These are phyloP conservation scores for Vigna radiata DNA, from an alignment of 306 rosid species.

Conservation along the genomic window DNA sequence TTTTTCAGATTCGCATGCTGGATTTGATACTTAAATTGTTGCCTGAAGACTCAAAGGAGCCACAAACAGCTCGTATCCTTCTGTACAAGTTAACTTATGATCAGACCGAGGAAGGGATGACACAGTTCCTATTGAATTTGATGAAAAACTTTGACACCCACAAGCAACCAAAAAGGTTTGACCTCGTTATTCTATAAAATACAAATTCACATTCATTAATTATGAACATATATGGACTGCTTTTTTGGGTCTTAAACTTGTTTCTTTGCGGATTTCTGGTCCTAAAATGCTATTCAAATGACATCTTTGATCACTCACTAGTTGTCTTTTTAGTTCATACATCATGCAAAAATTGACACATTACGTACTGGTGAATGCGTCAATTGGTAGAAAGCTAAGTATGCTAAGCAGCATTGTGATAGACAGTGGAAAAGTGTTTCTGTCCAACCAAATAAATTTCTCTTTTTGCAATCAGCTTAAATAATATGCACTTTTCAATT, in stretches of 20 bases:
- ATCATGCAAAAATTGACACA: background rate
- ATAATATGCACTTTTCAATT: background rate
- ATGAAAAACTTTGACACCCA: slow-evolving; percentile 78
- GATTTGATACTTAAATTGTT: slow-evolving; percentile 80
- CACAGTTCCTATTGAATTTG: slow-evolving; percentile 78
- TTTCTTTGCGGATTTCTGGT: slow-evolving; percentile 11
- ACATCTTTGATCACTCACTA: slow-evolving; percentile 16
- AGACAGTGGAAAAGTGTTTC: slow-evolving; percentile 6
- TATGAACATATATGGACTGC: background rate
- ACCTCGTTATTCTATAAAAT: slow-evolving; percentile 28
- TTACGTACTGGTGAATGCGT: slow-evolving; percentile 13
- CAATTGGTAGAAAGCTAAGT: slow-evolving; percentile 14
- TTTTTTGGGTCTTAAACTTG: slow-evolving; percentile 12
- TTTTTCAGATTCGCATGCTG: slow-evolving; percentile 82
- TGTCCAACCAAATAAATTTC: slow-evolving; percentile 6
- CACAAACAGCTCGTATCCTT: slow-evolving; percentile 90
- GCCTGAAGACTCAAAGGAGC: slow-evolving; percentile 84
- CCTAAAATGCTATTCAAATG: slow-evolving; percentile 14
- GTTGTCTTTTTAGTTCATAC: slow-evolving; percentile 12
- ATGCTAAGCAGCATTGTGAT: slow-evolving; percentile 1
- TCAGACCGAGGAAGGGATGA: slow-evolving; percentile 97
- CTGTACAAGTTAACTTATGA: slow-evolving; percentile 95
- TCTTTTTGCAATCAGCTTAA: slow-evolving; percentile 23
- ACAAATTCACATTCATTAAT: slow-evolving; percentile 14
- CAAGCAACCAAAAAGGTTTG: slow-evolving; percentile 90